Evolutionary conservation across 2,329 filamentous ascomycete genomes (phyloP).

Genomic region (Diaporthe sp.): DNA sequence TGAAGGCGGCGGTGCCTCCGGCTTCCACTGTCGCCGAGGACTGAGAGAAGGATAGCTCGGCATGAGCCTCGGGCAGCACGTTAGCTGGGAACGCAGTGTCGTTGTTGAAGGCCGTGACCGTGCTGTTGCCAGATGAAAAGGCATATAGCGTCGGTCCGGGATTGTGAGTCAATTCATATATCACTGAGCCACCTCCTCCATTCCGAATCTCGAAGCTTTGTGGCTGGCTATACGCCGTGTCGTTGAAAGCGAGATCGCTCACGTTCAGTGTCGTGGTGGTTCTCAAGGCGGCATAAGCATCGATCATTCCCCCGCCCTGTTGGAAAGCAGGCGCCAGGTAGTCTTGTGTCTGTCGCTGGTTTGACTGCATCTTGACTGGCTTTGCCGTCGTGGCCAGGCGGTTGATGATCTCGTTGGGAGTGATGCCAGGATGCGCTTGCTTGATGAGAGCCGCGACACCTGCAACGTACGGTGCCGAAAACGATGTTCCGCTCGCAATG

Average conservation of each 20-base stretch:
- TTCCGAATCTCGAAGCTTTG: conserved; percentile 23
- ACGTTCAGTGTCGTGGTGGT: conserved; percentile 26
- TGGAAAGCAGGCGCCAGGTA: conserved; percentile 18
- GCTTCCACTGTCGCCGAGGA: conserved; percentile 41
- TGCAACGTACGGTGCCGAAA: conserved; percentile 21
- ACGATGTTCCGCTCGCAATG: conserved; percentile 21
- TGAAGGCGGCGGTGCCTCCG: conserved; percentile 38
- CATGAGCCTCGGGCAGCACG: conserved; percentile 34
- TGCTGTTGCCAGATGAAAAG: conserved; percentile 8
- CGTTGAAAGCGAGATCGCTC: conserved; percentile 25
- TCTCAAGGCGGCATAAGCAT: conserved; percentile 16
- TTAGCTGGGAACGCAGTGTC: conserved; percentile 26
- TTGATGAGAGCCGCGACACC: conserved; percentile 11
- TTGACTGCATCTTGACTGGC: conserved; percentile 27
- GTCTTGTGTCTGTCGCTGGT: conserved; percentile 16
- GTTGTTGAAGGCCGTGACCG: conserved; percentile 26
- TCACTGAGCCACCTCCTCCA: not conserved
- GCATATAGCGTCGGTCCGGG: conserved; percentile 21
- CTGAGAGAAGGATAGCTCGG: conserved; percentile 35
- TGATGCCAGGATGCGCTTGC: conserved; percentile 20
- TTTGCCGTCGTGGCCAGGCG: conserved; percentile 24
- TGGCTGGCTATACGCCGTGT: conserved; percentile 4
- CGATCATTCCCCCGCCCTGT: conserved; percentile 19
- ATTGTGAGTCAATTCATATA: not conserved
- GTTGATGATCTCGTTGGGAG: conserved; percentile 15